Percentiles rank a stretch among this genome's conserved stretches.
Evolutionary conservation across 139 green algal genomes (phyloP).

Genomic region (Chlamydomonas schloesseri): DNA sequence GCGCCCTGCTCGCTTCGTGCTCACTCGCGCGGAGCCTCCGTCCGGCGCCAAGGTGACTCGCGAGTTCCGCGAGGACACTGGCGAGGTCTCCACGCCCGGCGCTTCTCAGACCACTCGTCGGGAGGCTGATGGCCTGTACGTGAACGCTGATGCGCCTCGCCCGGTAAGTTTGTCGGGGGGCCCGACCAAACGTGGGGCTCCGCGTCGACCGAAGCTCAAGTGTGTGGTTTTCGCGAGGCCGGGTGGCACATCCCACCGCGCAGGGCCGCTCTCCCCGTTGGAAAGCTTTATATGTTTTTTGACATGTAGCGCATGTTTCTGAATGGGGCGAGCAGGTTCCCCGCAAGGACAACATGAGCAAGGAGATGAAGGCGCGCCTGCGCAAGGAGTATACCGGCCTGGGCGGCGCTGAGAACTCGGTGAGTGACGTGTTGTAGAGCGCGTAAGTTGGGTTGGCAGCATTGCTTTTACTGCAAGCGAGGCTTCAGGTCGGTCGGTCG

Average conservation of each 20-base stretch:
- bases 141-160: neutral
- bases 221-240: no score
- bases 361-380: conserved; percentile 73
- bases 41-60: conserved; percentile 6
- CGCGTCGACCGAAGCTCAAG: no score
- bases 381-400: conserved; percentile 71
- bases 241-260: no score
- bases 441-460: no score
- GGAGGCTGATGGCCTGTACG: conserved; percentile 11
- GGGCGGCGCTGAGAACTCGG: conserved; percentile 70
- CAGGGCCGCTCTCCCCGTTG: no score
- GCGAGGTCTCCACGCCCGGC: neutral
- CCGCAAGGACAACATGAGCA: conserved; percentile 63
- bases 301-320: no score
- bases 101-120: neutral
- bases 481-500: no score
- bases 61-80: conserved; percentile 18
- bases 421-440: conserved; percentile 24
- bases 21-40: conserved; percentile 18
- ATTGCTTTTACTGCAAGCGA: no score
- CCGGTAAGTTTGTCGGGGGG: neutral
- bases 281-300: no score
- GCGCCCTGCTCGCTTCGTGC: neutral
- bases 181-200: neutral
- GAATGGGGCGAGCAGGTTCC: no score